Base-by-base conservation (phyloP, 805 yeast genomes). In the Teunomyces lycoperdinae region DNA sequence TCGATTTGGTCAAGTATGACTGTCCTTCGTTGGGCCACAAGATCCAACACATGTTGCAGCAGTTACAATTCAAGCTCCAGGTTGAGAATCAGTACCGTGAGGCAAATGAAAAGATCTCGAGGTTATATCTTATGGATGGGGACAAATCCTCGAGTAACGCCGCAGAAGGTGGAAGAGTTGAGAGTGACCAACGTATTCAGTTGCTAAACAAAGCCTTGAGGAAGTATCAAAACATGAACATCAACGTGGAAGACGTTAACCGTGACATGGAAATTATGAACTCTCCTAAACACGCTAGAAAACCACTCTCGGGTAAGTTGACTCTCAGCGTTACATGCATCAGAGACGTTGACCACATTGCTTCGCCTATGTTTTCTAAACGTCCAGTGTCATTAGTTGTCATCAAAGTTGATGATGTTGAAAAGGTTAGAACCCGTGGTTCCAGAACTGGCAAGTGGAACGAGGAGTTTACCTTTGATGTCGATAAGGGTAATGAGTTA, bases 1-100 rank as follows among this genome's bases (percentile, higher is more conserved):
- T 87, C 55, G 99, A 94, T 64, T 74, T 94, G 48, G 78, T 89
- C 62, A 90, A 90, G 58, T 90, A 89, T 61, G 97, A 94, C 59
- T 88, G 96, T 57, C 97, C 97, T 0, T 88, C 96, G 0, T 72
- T 94, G 56, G 97, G 97, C 9, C 97, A 94, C 58, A 81, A 94
- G 53, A 94, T 94, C 60, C 97, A 89, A 67, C 84, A 88, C 58
- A 91, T 94, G 98, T 78, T 92, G 47, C 97, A 91, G 68, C 96
- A 90, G 66, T 76, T 94, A 50, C 96, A 91, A 63, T 90, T 92
- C 66, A 94, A 94, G 67, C 76, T 92, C 41, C 94, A 92, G 61
- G 96, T 92, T 33, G 99, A 94, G 65, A 83, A 88, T 57, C 96
- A 94, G 67, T 94, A 92, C 67, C 84, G 85, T 58, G 92, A 85